phyloP scores from a whole-genome alignment of 345 rosid genomes.

The Melastoma malabathricum region DNA sequence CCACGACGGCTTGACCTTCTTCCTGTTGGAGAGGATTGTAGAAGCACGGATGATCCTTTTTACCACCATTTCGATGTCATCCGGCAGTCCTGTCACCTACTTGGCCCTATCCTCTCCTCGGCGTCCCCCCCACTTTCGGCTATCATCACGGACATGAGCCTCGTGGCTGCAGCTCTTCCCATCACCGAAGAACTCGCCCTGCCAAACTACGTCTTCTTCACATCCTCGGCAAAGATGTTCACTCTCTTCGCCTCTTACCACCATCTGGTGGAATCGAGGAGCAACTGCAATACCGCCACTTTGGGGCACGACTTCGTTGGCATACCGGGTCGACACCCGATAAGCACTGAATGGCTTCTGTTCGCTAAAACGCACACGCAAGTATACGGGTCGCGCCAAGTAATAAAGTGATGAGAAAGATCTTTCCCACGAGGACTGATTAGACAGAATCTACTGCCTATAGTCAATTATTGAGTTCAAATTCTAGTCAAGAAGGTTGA shows the following conservation, averaged over 20 bases:
- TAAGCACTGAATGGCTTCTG: conserved; percentile 10
- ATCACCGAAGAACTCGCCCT: conserved; percentile 15
- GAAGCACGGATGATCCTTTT: conserved; percentile 19
- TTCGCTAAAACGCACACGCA: no score
- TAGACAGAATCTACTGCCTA: no score
- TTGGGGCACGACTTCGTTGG: background rate
- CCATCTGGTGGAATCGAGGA: background rate
- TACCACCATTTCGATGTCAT: conserved; percentile 15
- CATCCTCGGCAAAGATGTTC: conserved; percentile 30
- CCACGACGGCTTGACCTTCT: conserved; percentile 13
- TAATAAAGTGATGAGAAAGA: no score
- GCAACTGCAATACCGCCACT: conserved; percentile 5
- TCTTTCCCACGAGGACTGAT: no score
- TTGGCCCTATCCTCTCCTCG: conserved; percentile 19
- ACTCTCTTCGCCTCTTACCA: conserved; percentile 19
- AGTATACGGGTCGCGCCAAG: no score
- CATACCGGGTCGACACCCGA: conserved; percentile 19
- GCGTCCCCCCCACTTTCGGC: conserved; percentile 18
- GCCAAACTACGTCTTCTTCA: conserved; percentile 26
- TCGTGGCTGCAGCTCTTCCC: conserved; percentile 17
- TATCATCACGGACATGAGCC: conserved; percentile 24
- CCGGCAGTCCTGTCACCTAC: conserved; percentile 15
- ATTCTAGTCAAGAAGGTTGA: no score
- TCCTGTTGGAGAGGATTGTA: conserved; percentile 2
- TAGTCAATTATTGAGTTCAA: no score